Base-by-base conservation (phyloP, 116 monocot genomes). In the Iris pallida region DNA sequence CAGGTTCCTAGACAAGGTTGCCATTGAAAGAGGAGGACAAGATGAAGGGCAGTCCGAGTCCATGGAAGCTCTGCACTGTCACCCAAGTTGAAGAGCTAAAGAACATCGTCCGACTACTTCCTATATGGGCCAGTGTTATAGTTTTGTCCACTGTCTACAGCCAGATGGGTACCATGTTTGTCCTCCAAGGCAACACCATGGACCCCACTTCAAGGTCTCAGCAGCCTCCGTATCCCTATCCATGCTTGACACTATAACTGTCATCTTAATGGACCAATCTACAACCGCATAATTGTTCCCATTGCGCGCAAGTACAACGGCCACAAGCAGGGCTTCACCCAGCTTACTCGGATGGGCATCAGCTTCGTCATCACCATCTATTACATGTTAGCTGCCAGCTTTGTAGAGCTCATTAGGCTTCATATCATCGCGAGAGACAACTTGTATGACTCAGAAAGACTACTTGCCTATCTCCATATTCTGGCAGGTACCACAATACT, bases 21-120 rank as follows among this genome's bases (percentile, higher is more conserved):
- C 93, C 0, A 75, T 93, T 30, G 70, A 68, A 44, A 80, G 73
- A 1, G 47, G 66, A 75, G 16, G 76, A 86, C 61, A 45, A 46
- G 41, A 62, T 40, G 5, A 59, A 61, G 17, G 61, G 49, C 13
- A 17, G 57, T 11, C 55, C 60, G 5, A 51, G 64, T 40, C 73
- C 79, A 15, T 86, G 89, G 93, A 69, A 68, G 68, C 84, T 89
- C 0, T 86, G 84, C 68, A 89, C 89, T 3, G 82, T 93, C 15
- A 89, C 89, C 42, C 93, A 88, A 57, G 82, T 93, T 13, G 89
- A 93, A 65, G 93, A 93, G 73, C 81, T 93, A 18, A 89, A 93
- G 74, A 72, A 73, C 55, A 42, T 93, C 5, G 63, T 92, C 9
- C 76, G 76, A 13, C 70, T 92, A 18, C 81, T 92, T 2, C 92